Evolutionary conservation across 352 stramenopile genomes (phyloP).

Genomic region (Sclerospora graminicola): DNA sequence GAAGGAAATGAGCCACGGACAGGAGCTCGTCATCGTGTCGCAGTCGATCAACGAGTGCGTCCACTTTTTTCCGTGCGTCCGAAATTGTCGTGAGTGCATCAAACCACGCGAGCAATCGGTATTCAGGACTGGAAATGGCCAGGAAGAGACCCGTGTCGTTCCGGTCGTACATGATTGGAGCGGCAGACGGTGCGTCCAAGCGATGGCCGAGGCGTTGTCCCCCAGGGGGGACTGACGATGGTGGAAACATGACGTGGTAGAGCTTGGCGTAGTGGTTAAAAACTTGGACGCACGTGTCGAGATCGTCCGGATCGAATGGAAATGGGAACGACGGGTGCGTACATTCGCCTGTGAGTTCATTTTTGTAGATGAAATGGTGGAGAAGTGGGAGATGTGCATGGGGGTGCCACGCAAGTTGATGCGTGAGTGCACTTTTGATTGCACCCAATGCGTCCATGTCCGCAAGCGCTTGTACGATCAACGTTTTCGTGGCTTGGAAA

Average conservation of each 20-base stretch:
- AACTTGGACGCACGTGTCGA: constrained; percentile 22
- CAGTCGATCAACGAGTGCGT: constrained; percentile 46
- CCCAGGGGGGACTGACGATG: constrained; percentile 4
- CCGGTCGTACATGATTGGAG: constrained; percentile 42
- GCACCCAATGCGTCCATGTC: constrained; percentile 28
- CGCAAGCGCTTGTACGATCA: constrained; percentile 28
- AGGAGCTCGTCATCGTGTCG: constrained; percentile 46
- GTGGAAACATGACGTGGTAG: constrained; percentile 38
- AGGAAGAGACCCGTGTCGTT: constrained; percentile 38
- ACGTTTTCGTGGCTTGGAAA: constrained; percentile 53
- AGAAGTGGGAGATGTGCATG: constrained; percentile 46
- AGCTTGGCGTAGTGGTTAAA: constrained; percentile 48
- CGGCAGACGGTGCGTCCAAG: constrained; percentile 23
- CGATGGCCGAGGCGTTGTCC: constrained; percentile 50
- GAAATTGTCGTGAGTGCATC: constrained; percentile 31
- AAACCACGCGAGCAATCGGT: constrained; percentile 47
- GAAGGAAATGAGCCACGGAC: constrained; percentile 27
- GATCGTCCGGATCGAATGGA: constrained; percentile 31
- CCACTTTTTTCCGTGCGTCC: constrained; percentile 40
- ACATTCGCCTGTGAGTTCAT: constrained; percentile 53
- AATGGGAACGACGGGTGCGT: constrained; percentile 29
- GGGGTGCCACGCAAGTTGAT: constrained; percentile 28
- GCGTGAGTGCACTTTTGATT: constrained; percentile 29
- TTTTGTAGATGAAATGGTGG: constrained; percentile 64
- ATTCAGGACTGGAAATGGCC: constrained; percentile 39